A percentile compares a stretch with the other conserved stretches of the same genome.
Evolutionary conservation across 192 early-diverging fungal genomes (phyloP).

Genomic region (Coemansia sp.): DNA sequence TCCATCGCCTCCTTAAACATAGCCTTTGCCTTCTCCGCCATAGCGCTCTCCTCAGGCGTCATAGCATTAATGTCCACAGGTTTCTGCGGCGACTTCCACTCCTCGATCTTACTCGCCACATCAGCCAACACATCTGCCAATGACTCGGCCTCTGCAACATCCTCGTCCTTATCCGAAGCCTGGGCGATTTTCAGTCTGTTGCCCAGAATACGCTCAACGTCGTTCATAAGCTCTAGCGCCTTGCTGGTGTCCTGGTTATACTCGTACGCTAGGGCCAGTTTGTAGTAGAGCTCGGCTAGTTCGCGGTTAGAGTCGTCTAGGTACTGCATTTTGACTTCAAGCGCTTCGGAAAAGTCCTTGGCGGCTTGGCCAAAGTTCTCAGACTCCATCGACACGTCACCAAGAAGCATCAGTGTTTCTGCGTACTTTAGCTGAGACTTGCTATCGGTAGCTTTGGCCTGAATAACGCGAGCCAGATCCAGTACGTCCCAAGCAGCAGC

Average conservation of each 20-base stretch:
- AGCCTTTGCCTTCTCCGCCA: constrained; percentile 52
- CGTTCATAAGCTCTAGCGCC: constrained; percentile 50
- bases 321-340: constrained; percentile 39
- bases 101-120: constrained; percentile 47
- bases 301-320: constrained; percentile 49
- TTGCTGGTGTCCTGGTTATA: constrained; percentile 45
- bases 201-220: constrained; percentile 49
- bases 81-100: constrained; percentile 49
- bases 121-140: constrained; percentile 50
- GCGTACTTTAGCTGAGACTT: constrained; percentile 72
- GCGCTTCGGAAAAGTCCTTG: constrained; percentile 47
- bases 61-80: constrained; percentile 25
- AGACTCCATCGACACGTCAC: constrained; percentile 88
- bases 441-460: constrained; percentile 61
- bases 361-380: constrained; percentile 64
- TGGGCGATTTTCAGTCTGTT: constrained; percentile 24
- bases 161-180: constrained; percentile 13
- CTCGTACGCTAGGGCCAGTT: constrained; percentile 56
- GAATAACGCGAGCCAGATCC: constrained; percentile 83
- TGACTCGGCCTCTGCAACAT: constrained; percentile 23
- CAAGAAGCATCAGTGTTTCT: constrained; percentile 64
- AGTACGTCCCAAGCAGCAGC: constrained; percentile 83
- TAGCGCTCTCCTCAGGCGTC: constrained; percentile 25
- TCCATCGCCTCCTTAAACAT: constrained; percentile 51
- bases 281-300: constrained; percentile 59